Evolutionary conservation across 257 asterid species (phyloP).

Genomic region (Rehmannia glutinosa): DNA sequence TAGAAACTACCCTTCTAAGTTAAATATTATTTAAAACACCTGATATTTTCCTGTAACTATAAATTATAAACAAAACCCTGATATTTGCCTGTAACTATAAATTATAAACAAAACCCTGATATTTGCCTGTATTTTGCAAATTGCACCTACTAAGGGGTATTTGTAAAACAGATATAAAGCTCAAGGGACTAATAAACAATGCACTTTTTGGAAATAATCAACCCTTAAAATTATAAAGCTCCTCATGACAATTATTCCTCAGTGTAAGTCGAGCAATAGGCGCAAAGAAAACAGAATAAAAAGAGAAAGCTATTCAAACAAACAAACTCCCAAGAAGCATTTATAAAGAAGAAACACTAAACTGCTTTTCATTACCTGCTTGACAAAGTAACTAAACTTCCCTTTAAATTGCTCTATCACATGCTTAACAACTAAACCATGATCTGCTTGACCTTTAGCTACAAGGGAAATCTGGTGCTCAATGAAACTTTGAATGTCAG

Average conservation of each 20-base stretch:
- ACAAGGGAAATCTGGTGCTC: constrained; percentile 90
- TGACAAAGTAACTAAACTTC: constrained; percentile 80
- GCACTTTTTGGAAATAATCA: neutral
- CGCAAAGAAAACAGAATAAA: neutral
- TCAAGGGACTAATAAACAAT: neutral
- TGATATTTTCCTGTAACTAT: no score
- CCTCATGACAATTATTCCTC: neutral
- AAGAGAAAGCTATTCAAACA: neutral
- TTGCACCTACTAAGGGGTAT: neutral
- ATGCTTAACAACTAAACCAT: constrained; percentile 71
- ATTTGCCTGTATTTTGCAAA: neutral
- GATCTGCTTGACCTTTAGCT: constrained; percentile 94
- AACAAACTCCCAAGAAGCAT: neutral
- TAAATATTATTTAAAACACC: neutral
- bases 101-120: no score
- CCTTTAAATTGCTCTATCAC: constrained; percentile 76
- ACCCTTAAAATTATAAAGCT: neutral
- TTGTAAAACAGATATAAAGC: neutral
- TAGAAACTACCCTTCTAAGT: neutral
- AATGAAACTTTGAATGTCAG: constrained; percentile 88
- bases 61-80: no score
- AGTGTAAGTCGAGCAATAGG: neutral
- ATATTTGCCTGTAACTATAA: no score
- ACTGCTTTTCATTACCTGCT: constrained; percentile 51
- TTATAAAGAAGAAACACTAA: neutral